Evolutionary conservation across 768 basidiomycete genomes (phyloP), one percentile per base, ranked within the genome.

Genomic region (Boletus vinaceobasis): DNA sequence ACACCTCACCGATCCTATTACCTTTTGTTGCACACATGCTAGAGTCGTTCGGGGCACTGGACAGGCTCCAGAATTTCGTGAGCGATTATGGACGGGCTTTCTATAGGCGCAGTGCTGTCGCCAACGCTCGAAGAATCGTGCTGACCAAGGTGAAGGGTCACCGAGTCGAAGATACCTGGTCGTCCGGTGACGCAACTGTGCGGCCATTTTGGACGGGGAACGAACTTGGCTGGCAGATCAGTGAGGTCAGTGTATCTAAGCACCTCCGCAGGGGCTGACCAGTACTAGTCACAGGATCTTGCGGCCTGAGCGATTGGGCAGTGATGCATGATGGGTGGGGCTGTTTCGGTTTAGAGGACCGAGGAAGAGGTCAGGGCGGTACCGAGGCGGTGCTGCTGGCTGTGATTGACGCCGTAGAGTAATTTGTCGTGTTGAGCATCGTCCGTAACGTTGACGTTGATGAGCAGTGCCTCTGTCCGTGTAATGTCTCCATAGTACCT

Each of bases 121-220:
- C 66, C 35, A 63, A 65, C 35, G 75, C 70, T 13, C 60, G 66
- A 2, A 72, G 61, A 29, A 74, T 87, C 7, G 68, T 72, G 3
- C 65, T 91, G 29, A 71, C 70, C 61, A 79, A 72, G 59, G 71
- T 75, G 14, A 58, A 66, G 10, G 61, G 65, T 1, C 72, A 71
- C 51, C 55, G 69, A 7, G 75, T 88, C 7, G 77, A 78, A 35
- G 77, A 77, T 38, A 66, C 64, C n/a, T 88, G 81, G 70, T 65
- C 67, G 33, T 47, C 64, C 2, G 63, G 74, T 43, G 74, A 75
- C 21, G 79, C 83, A 29, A 77, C 64, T 27, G 79, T 96, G 1
- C 79, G 89, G 39, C 91, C 95, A 8, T 96, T 98, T 74, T 90
- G 90, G 88, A 84, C 87, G 9, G 95, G 93, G 13, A 89, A 84